Conservation (phyloP, 2,329 filamentous ascomycete species). For the Fusarium sp. region DNA sequence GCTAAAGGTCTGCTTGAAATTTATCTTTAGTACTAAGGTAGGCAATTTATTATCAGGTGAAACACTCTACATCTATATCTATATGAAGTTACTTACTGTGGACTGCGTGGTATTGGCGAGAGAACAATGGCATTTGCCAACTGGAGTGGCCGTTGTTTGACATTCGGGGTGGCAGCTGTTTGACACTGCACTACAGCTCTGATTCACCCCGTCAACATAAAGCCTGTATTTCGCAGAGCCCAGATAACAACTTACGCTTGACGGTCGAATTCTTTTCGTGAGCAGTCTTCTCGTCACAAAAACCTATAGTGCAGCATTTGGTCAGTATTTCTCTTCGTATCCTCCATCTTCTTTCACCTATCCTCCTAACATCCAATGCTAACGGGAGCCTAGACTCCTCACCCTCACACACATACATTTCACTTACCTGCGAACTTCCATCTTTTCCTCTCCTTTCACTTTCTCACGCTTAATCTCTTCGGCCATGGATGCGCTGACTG, state of each 20-base stretch:
- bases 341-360: too few species aligned
- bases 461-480: background rate
- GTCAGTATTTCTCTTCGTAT: background rate
- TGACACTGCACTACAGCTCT: slow-evolving; percentile 10
- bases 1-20: too few species aligned
- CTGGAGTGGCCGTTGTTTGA: background rate
- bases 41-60: background rate
- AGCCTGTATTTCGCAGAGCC: background rate
- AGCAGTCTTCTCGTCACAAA: too few species aligned
- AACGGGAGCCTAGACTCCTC: too few species aligned
- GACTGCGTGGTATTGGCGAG: background rate
- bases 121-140: background rate
- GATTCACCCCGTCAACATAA: background rate
- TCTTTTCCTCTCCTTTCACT: too few species aligned
- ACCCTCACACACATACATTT: too few species aligned
- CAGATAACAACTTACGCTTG: background rate
- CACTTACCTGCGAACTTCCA: slow-evolving; percentile 1
- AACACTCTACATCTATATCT: too few species aligned
- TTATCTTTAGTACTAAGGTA: too few species aligned
- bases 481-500: background rate
- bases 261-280: too few species aligned
- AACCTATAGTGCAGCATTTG: too few species aligned
- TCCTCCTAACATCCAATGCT: too few species aligned
- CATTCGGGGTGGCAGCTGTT: background rate
- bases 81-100: background rate